phyloP scores from a whole-genome alignment of 2,329 filamentous ascomycete species.

The Periconia macrospinosa region DNA sequence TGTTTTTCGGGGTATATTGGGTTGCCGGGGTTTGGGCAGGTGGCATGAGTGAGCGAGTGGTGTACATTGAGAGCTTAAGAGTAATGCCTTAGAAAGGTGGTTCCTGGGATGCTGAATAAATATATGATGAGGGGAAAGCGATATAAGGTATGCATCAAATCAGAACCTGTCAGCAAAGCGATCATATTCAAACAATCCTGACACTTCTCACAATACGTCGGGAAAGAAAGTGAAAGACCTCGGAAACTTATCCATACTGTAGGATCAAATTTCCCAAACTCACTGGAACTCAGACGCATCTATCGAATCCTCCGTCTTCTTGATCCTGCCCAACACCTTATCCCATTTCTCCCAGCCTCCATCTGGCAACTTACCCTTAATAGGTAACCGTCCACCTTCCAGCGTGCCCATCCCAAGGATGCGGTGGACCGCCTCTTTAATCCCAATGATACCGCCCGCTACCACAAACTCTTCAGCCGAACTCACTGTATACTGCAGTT shows the following conservation, averaged over 20 bases:
- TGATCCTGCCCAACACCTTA: constrained; percentile 33
- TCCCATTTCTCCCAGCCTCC: constrained; percentile 58
- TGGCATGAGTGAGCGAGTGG: too few species aligned
- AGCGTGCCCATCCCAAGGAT: constrained; percentile 62
- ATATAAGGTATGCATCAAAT: too few species aligned
- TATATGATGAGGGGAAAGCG: too few species aligned
- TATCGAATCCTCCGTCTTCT: constrained; percentile 34
- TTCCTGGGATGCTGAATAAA: too few species aligned
- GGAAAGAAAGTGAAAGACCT: background rate
- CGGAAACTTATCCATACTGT: background rate
- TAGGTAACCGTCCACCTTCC: constrained; percentile 62
- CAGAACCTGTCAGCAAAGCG: too few species aligned
- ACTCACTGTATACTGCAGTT: constrained; percentile 64
- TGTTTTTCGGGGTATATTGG: too few species aligned
- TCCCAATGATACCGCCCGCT: constrained; percentile 63
- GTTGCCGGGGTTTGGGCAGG: too few species aligned
- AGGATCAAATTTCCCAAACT: background rate
- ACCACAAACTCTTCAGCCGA: constrained; percentile 65
- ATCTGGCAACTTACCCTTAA: constrained; percentile 60
- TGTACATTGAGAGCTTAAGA: too few species aligned
- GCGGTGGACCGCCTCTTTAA: constrained; percentile 65
- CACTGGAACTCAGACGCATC: constrained; percentile 23
- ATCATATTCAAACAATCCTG: too few species aligned
- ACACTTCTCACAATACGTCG: too few species aligned
- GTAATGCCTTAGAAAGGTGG: too few species aligned